These are phyloP conservation scores for Zanthoxylum bungeanum DNA, from an alignment of 345 rosid genomes.

Conservation along the genomic window DNA sequence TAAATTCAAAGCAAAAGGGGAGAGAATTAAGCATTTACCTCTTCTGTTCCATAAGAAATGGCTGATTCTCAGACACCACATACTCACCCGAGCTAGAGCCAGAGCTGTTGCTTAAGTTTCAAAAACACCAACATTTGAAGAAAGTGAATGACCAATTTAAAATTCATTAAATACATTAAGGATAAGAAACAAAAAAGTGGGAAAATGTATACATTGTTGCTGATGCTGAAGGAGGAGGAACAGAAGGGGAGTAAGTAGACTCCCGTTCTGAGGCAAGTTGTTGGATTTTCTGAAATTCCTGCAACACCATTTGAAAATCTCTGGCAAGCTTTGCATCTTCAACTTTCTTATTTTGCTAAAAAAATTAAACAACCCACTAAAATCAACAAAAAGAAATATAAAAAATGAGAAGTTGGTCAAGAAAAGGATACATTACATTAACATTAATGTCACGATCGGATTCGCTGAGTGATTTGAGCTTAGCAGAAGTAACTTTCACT, in stretches of 20 bases:
- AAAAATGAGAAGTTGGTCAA: too few species aligned
- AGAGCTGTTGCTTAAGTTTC: slow-evolving; percentile 28
- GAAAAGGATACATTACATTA: slow-evolving; percentile 31
- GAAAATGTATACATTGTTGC: slow-evolving; percentile 16
- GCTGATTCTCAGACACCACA: slow-evolving; percentile 34
- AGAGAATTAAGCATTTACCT: slow-evolving; percentile 22
- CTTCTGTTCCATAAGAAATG: slow-evolving; percentile 49
- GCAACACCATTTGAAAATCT: slow-evolving; percentile 56
- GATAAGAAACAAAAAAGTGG: neutral
- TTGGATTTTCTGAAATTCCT: slow-evolving; percentile 66
- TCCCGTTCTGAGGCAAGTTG: slow-evolving; percentile 68
- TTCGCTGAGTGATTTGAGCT: slow-evolving; percentile 59
- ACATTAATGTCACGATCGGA: slow-evolving; percentile 38
- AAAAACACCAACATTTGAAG: neutral
- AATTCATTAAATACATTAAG: too few species aligned
- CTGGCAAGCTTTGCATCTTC: slow-evolving; percentile 74
- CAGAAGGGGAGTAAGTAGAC: slow-evolving; percentile 54
- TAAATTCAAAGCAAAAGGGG: neutral
- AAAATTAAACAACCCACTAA: neutral
- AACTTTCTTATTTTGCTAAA: slow-evolving; percentile 51
- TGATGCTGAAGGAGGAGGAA: slow-evolving; percentile 32
- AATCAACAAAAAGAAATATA: too few species aligned
- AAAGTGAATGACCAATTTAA: neutral
- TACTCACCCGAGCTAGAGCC: slow-evolving; percentile 32
- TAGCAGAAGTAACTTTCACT: slow-evolving; percentile 62